Base-by-base conservation (phyloP, 495 filamentous ascomycete species). In the Xanthoparmelia taractica region DNA sequence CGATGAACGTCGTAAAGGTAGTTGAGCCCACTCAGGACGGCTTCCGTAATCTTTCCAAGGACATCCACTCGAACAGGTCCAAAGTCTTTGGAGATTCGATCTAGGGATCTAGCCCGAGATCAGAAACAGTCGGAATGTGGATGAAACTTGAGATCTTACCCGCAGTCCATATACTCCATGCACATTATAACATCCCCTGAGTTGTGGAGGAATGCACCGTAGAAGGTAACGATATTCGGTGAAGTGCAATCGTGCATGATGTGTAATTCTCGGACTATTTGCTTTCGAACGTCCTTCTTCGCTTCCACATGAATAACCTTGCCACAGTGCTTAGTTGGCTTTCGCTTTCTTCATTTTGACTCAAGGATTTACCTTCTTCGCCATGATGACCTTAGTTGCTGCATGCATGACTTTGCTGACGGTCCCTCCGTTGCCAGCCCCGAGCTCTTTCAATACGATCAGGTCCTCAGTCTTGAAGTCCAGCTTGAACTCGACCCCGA, bases 81-180 rank as follows among this genome's bases (percentile, higher is more conserved):
- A 67, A 97, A 96, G 58, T 91, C 88, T 68, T 90, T 91, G 4
- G 95, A 96, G 61, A 98, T 91, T 52, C 87, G 84, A 74, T 98
- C 94, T 33, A 98, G 83, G n/a, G 94, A 92, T 50, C 94, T 97
- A 68, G 59, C 33, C 37, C 48, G 31, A 36, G 5, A 68, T 85
- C 68, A 85, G 81, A 59, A 67, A 47, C 33, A 37, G 47, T 36
- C 23, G 18, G 33, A 55, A 67, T 57, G 27, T 59, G 36, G 25
- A 33, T 34, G 41, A 41, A 43, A 56, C n/a, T 43, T 43, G n/a
- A 54, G 18, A 23, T 76, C 85, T 73, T 83, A 98, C 94, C 95
- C 95, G 75, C 91, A 90, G 78, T 98, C 94, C 92, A 96, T 96
- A 71, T 98, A 97, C 73, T 98, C 94, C 94, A 98, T 98, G 73